Conservation (phyloP, 2,329 filamentous ascomycete species). For the Thelonectria blattea region DNA sequence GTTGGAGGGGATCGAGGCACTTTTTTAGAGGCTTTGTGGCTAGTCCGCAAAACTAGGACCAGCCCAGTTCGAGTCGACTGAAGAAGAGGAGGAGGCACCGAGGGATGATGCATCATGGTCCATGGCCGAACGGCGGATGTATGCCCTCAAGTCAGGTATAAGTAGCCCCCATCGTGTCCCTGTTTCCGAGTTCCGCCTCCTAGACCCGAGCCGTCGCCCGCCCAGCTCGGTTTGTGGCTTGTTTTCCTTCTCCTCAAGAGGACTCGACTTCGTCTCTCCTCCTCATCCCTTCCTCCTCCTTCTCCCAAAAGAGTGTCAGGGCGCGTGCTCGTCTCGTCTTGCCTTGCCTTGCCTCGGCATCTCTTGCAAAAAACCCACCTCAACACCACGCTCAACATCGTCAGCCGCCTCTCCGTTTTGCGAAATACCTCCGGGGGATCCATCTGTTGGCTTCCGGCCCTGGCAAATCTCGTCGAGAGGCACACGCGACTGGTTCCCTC, state of each 20-base stretch:
- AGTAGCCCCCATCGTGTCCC: conserved; percentile 19
- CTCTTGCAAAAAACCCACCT: background rate
- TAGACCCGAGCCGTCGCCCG: conserved; percentile 5
- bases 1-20: background rate
- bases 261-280: background rate
- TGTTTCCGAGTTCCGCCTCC: conserved; percentile 8
- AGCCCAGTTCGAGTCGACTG: background rate
- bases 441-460: background rate
- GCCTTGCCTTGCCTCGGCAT: background rate
- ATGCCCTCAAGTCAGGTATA: background rate
- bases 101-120: conserved; percentile 6
- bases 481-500: conserved; percentile 16
- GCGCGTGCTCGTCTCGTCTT: background rate
- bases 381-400: background rate
- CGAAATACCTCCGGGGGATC: background rate
- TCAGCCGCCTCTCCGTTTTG: background rate
- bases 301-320: background rate
- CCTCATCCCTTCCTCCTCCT: background rate
- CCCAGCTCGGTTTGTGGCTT: background rate
- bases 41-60: conserved; percentile 12
- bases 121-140: too few species aligned
- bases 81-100: background rate
- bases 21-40: background rate
- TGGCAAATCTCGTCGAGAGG: background rate
- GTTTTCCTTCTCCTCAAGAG: background rate